phyloP scores from a whole-genome alignment of 176 grass and related monocot species.

The Elymus sibiricus region DNA sequence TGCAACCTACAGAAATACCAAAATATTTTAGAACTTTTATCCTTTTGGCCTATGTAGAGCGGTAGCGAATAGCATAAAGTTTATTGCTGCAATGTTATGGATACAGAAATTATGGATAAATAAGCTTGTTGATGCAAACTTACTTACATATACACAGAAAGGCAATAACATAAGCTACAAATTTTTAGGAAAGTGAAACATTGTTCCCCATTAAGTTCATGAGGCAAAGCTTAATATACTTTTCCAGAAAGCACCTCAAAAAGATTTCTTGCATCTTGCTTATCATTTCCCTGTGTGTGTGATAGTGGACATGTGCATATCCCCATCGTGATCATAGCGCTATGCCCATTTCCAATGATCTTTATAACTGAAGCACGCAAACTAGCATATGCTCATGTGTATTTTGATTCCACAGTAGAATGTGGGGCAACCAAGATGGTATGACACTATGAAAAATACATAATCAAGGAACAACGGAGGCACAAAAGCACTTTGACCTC shows the following conservation, averaged over 20 bases:
- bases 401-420: neutral
- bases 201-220: neutral
- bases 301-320: neutral
- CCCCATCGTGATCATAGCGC: neutral
- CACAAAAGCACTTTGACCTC: neutral
- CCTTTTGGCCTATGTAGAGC: neutral
- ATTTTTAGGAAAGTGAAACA: neutral
- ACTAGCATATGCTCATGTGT: neutral
- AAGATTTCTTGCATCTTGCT: neutral
- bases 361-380: constrained; percentile 1
- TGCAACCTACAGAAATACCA: constrained; percentile 49
- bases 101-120: neutral
- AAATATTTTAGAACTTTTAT: neutral
- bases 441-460: neutral
- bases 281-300: neutral
- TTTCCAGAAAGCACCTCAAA: neutral
- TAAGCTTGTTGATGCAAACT: neutral
- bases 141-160: neutral
- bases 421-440: neutral
- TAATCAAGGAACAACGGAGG: neutral
- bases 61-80: neutral
- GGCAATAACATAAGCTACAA: neutral
- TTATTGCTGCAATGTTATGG: neutral
- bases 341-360: neutral
- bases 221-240: constrained; percentile 6